Base-by-base conservation (phyloP, 306 rosid genomes). In the Acacia confusa region DNA sequence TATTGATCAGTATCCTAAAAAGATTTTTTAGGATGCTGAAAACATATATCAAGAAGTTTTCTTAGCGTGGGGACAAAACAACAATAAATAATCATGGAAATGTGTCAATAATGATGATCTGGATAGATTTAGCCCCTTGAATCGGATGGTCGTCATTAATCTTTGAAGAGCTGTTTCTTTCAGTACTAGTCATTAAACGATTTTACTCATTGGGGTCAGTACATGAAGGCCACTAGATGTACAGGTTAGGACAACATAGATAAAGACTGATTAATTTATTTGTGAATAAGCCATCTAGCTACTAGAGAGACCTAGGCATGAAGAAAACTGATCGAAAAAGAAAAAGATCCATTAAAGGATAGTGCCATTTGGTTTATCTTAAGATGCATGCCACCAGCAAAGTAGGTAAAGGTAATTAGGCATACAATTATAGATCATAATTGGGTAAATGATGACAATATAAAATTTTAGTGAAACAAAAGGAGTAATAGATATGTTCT, bases 231-330 rank as follows among this genome's bases (percentile, higher is more conserved):
- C 60, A 24, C 3, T 60, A 34, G 34, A 68, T 14, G 70, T 17
- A 36, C 40, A 32, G 45, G 36, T 45, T 20, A 63, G 27, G 75
- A 71, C 53, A 61, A 52, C 10, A 65, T 15, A 47, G 82, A 78
- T 38, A 11, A 25, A 78, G 72, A 83, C 79, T 30, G 32, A 73
- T 66, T 66, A 50, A 77, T 28, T 58, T 28, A 65, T 78, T 82
- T 77, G 58, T 4, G 32, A 44, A 65, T 63, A 20, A 70, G 70
- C 25, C 64, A 50, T 57, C 63, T 47, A 77, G 74, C 74, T 70
- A 76, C 77, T 28, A 24, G 7, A 76, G 67, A 52, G 61, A 9
- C 50, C 68, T 32, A 8, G 36, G 44, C 11, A 10, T 4, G 4
- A 28, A 50, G 0, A 28, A 73, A 73, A 48, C 20, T 2, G 32